Base-by-base conservation (phyloP, 768 basidiomycete genomes). In the Amanita exitialis region DNA sequence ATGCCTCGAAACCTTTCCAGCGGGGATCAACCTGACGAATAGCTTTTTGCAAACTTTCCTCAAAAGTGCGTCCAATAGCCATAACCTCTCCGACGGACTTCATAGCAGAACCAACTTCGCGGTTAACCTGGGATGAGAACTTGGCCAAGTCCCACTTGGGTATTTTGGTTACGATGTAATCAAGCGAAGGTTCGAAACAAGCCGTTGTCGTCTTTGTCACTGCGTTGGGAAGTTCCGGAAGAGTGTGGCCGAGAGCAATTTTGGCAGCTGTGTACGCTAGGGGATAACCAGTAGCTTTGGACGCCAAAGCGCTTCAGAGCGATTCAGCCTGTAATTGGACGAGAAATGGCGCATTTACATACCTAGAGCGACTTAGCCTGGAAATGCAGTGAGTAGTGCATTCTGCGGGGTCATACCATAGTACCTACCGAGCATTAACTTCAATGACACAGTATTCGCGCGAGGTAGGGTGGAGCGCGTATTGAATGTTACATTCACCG, bases 71-170 rank as follows among this genome's bases (percentile, higher is more conserved):
- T 34, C 96, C 96, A 59, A 99, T 97, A 58, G 95, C 95, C 96
- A 99, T 99, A 62, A 99, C 95, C 67, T 99, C 96, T 49, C 96
- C 96, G 49, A 99, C 96, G 13, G 90, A 93, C 69, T 99, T 99
- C 96, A 99, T 98, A 15, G 95, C 82, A 2, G 94, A 97, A 21
- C 95, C 96, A 48, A 98, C 83, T 63, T 91, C 83, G 56, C 95
- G 85, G 63, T 95, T 83, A 53, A 98, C 96, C 61, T 95, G 90
- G 36, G 83, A 71, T 18, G 86, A 87, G 75, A 99, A 98, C 68
- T 99, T 99, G 57, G 94, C 93, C 51, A 99, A 74, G 70, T 99
- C 96, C 95, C 96, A 98, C 66, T 97, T 97, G 54, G 96, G 96
- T 56, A 99, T 98, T 71, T 99, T 99, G 44, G 93, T 96, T 54